Base-by-base conservation (phyloP, 2,329 filamentous ascomycete genomes). In the Coleophoma eucalyptorum region DNA sequence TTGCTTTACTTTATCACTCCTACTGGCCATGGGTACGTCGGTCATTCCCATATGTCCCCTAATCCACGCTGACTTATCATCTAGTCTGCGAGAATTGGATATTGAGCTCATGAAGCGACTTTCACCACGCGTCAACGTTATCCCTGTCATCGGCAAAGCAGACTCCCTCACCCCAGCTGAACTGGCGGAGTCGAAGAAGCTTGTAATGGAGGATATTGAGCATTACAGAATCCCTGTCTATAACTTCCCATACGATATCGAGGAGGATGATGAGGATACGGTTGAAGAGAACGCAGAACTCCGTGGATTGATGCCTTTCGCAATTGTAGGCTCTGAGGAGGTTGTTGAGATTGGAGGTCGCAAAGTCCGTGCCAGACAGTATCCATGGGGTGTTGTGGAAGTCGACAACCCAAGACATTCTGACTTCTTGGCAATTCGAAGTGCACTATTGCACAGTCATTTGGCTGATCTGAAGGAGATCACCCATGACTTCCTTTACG, bases 141-240 rank as follows among this genome's bases (percentile, higher is more conserved):
- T 99, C 61, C 94, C 94, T 57, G 94, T 99, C 64, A 97, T 99
- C 70, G 94, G 94, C 68, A 96, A 97, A 72, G 94, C 94, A 69
- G 94, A 99, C 72, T 96, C 94, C 19, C 86, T 99, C 57, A 99
- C 94, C 50, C 94, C 94, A 37, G 87, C 90, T 61, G 94, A 99
- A 77, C 81, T 99, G 58, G 94, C 94, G 61, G 94, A 99, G 75
- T 97, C 93, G 62, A 99, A 99, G 85, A 99, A 97, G 81, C 83
- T 99, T 55, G 92, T 99, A 67, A 99, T 99, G 94, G 94, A 99
- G 79, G 94, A 99, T 70, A 99, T 99, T 63, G 94, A 99, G 76
- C 94, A 99, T 75, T 99, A 99, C 79, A 89, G 94, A 69, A 99
- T 99, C 63, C 94, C 94, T 43, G 93, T 99, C 59, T 99, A 99